Conservation (phyloP, 1,284 basidiomycete genomes). For the Vanrija sp. region DNA sequence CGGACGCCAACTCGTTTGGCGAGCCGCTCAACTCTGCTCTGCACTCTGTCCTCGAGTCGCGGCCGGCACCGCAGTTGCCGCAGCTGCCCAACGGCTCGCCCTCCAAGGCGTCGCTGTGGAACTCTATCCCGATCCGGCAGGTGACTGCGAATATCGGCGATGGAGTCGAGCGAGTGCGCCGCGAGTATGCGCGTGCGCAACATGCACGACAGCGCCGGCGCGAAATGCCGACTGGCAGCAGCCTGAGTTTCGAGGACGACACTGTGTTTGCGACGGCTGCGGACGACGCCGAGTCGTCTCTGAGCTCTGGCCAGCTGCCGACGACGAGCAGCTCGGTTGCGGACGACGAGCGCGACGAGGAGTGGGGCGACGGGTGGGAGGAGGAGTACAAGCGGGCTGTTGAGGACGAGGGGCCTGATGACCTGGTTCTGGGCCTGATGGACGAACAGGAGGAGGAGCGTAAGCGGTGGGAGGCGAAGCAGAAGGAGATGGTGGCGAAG, state of each 20-base stretch:
- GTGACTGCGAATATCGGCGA: slow-evolving; percentile 39
- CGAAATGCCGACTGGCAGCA: slow-evolving; percentile 14
- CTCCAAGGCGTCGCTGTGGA: slow-evolving; percentile 21
- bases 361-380: slow-evolving; percentile 43
- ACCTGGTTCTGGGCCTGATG: slow-evolving; percentile 45
- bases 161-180: slow-evolving; percentile 36
- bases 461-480: slow-evolving; percentile 24
- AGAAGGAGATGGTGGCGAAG: slow-evolving; percentile 10
- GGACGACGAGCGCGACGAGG: slow-evolving; percentile 20
- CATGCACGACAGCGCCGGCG: slow-evolving; percentile 18
- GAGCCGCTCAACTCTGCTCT: slow-evolving; percentile 71
- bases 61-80: slow-evolving; percentile 58
- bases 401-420: slow-evolving; percentile 47
- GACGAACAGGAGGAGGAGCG: slow-evolving; percentile 48
- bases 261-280: slow-evolving; percentile 26
- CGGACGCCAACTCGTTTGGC: slow-evolving; percentile 59
- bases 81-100: slow-evolving; percentile 69
- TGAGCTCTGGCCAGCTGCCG: slow-evolving; percentile 24
- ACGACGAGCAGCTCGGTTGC: slow-evolving; percentile 21
- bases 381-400: slow-evolving; percentile 44
- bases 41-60: slow-evolving; percentile 58
- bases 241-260: slow-evolving; percentile 45
- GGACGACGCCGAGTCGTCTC: slow-evolving; percentile 27
- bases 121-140: slow-evolving; percentile 39
- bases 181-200: slow-evolving; percentile 35